A percentile compares a stretch with the other conserved stretches of the same genome.
Evolutionary conservation across 2,329 filamentous ascomycete species (phyloP).

Genomic region (Erysiphe neolycopersici): DNA sequence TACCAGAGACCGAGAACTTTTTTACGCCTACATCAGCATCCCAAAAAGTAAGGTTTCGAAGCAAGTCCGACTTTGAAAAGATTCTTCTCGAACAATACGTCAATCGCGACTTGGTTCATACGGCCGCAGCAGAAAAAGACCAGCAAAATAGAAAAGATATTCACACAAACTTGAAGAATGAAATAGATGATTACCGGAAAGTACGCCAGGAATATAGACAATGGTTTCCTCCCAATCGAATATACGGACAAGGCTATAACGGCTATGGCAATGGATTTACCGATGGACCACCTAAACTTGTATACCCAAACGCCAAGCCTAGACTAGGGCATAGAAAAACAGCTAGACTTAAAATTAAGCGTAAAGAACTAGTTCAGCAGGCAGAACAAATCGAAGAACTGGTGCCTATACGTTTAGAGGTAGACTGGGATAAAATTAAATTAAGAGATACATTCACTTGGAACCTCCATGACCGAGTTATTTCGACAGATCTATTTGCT

Average conservation of each 20-base stretch:
- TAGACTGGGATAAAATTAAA: conserved; percentile 88
- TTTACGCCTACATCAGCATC: conserved; percentile 4
- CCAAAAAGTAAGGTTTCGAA: conserved; percentile 10
- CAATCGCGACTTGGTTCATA: conserved; percentile 32
- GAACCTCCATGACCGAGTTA: conserved; percentile 81
- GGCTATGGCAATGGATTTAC: conserved; percentile 77
- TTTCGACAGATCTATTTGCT: conserved; percentile 58
- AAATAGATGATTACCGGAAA: conserved; percentile 42
- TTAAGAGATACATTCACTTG: conserved; percentile 94
- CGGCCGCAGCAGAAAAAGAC: conserved; percentile 23
- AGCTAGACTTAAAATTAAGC: conserved; percentile 41
- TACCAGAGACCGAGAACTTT: conserved; percentile 4
- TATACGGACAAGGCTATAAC: conserved; percentile 53
- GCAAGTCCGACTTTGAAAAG: conserved; percentile 16
- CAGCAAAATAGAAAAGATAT: conserved; percentile 25
- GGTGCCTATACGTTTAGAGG: conserved; percentile 71
- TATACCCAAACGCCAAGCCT: conserved; percentile 57
- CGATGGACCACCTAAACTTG: conserved; percentile 39
- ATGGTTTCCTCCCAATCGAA: conserved; percentile 27
- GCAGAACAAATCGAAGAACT: conserved; percentile 79
- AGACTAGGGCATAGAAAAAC: conserved; percentile 54
- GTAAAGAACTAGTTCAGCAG: conserved; percentile 61
- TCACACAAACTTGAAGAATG: conserved; percentile 35
- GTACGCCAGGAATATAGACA: conserved; percentile 27
- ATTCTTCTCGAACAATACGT: conserved; percentile 35